Percentiles rank a stretch among this genome's conserved stretches.
These are phyloP conservation scores for Onygenales sp. DNA, from an alignment of 2,329 filamentous ascomycete species.

Conservation along the genomic window DNA sequence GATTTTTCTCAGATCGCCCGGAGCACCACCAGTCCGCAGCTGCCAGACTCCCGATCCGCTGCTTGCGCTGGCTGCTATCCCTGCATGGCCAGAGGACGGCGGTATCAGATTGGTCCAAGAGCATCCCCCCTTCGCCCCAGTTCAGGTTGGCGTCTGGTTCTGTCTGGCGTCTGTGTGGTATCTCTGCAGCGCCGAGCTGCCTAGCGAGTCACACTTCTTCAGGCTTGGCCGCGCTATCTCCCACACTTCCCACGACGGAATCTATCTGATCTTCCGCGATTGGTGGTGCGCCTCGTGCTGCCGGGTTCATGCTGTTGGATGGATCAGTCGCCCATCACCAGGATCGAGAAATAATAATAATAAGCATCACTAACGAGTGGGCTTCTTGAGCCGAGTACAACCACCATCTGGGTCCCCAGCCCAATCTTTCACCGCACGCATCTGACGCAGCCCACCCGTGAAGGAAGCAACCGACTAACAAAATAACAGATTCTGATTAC, in stretches of 20 bases:
- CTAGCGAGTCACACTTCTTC: conserved; percentile 5
- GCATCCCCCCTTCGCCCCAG: neutral
- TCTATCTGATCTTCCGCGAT: conserved; percentile 12
- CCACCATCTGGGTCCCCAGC: neutral
- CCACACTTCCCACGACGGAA: conserved; percentile 8
- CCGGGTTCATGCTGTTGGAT: neutral
- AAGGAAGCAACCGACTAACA: neutral
- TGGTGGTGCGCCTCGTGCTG: conserved; percentile 10
- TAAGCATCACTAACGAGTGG: neutral
- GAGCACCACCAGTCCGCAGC: neutral
- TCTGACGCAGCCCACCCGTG: neutral
- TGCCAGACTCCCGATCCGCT: neutral
- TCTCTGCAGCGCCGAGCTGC: conserved; percentile 10
- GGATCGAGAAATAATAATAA: neutral
- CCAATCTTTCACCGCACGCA: neutral
- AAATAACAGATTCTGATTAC: neutral
- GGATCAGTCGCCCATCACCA: neutral
- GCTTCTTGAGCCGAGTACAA: neutral
- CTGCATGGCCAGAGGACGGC: neutral
- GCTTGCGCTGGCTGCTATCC: neutral
- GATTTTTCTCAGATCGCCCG: too few species aligned
- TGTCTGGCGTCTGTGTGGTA: conserved; percentile 2
- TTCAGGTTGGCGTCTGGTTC: neutral
- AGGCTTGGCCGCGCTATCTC: conserved; percentile 1
- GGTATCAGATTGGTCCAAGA: conserved; percentile 3